Base-by-base conservation (phyloP, 352 stramenopile genomes). In the Phytophthora multivora region DNA sequence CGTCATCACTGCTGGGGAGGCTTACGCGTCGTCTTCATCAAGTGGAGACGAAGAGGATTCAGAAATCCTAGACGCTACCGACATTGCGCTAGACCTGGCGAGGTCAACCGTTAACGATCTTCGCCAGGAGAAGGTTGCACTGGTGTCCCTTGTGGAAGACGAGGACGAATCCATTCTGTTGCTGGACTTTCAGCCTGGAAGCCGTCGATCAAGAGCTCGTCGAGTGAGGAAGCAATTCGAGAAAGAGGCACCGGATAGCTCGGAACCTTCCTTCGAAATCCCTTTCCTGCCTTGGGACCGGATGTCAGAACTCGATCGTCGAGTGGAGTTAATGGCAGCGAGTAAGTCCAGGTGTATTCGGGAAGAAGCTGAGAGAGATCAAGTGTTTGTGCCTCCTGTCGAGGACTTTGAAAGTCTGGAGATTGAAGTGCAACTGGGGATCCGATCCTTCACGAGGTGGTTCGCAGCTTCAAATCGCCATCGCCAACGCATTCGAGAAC, bases 381-480 rank as follows among this genome's bases (percentile, higher is more conserved):
- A 59, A 3, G 50, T 89, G 2, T 21, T 63, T 1, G 46, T 90
- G 5, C 83, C 83, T 2, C 59, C 52, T 4, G 48, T 72, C 5
- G 47, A 66, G n/a, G 83, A 88, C 23, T 87, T 90, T 40, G 63
- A 75, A 0, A 78, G 57, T 46, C 16, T 46, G 4, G 75, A 92
- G 23, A 50, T 80, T 31, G 76, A 77, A 30, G 55, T 80, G 0
- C 77, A 86, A 31, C 38, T 83, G 4, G 63, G 47, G 19, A 55
- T 88, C n/a, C 70, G 74, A 28, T 59, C 69, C 15, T 90, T 90
- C 49, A 78, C 64, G 4, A 75, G 75, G 15, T 92, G 80, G 83
- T 92, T 86, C 46, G 38, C 71, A 28, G 63, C 77, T 10, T 76
- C 36, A 12, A 63, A 76, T 12, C 60, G 76, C 23, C 66, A 77